Conservation (phyloP, 1,139 yeast species). For the Lodderomyces theae region DNA sequence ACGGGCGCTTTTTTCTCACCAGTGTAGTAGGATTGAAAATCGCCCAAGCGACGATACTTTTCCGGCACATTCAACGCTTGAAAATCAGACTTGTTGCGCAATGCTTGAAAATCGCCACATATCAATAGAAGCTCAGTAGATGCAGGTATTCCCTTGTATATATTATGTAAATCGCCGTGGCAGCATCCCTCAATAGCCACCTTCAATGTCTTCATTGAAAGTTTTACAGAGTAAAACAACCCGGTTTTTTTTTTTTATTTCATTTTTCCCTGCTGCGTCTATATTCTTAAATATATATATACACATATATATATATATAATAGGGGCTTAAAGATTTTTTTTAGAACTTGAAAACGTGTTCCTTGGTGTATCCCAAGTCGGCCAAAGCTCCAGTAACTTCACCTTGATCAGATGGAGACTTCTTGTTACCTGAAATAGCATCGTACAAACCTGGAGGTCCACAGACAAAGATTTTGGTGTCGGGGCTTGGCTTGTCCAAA, state of each 20-base stretch:
- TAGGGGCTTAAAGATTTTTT: too few species aligned
- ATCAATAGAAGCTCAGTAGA: slow-evolving; percentile 66
- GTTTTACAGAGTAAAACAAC: not conserved
- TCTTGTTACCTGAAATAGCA: slow-evolving; percentile 72
- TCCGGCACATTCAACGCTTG: slow-evolving; percentile 61
- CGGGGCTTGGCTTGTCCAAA: slow-evolving; percentile 63
- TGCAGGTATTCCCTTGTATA: slow-evolving; percentile 43
- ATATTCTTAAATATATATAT: too few species aligned
- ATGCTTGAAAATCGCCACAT: slow-evolving; percentile 84
- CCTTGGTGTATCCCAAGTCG: slow-evolving; percentile 85
- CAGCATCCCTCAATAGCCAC: slow-evolving; percentile 91
- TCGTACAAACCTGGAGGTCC: slow-evolving; percentile 73
- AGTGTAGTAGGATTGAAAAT: slow-evolving; percentile 69
- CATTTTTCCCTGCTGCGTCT: slow-evolving; percentile 2
- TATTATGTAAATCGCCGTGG: slow-evolving; percentile 73
- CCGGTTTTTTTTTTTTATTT: not conserved
- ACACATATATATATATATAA: too few species aligned
- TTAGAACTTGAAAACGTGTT: slow-evolving; percentile 86
- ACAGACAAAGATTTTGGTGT: slow-evolving; percentile 77
- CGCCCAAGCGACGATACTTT: slow-evolving; percentile 63
- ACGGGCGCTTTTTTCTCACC: slow-evolving; percentile 68
- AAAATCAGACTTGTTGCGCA: slow-evolving; percentile 63
- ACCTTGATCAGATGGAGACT: slow-evolving; percentile 90
- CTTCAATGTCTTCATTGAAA: slow-evolving; percentile 8
- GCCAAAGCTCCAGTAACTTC: slow-evolving; percentile 83